A percentile compares a stretch with the other conserved stretches of the same genome.
These are phyloP conservation scores for Dillenia suffruticosa DNA, from an alignment of 164 flowering plant genomes.

Conservation along the genomic window DNA sequence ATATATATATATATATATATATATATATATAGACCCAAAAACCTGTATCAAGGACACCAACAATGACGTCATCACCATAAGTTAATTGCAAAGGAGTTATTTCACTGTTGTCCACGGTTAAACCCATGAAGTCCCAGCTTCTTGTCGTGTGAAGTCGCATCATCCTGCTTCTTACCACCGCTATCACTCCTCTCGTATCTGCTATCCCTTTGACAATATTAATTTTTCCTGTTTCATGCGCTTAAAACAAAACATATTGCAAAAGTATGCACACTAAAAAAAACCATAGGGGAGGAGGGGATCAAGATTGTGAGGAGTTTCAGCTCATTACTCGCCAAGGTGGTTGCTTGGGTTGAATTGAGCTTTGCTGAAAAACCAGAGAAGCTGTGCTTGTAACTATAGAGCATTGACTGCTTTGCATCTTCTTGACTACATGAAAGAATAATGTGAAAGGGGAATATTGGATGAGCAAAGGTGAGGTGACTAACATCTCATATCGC, in stretches of 20 bases:
- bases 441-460: background rate
- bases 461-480: background rate
- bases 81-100: conserved; percentile 36
- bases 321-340: conserved; percentile 42
- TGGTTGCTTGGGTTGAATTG: conserved; percentile 54
- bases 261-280: no score
- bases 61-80: conserved; percentile 39
- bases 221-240: background rate
- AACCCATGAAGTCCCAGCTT: conserved; percentile 85
- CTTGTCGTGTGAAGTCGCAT: conserved; percentile 61
- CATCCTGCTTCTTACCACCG: conserved; percentile 50
- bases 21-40: background rate
- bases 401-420: conserved; percentile 48
- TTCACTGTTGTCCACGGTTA: conserved; percentile 26
- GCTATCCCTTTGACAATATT: conserved; percentile 14
- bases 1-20: no score
- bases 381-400: conserved; percentile 63
- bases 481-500: background rate
- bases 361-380: conserved; percentile 78
- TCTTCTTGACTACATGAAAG: conserved; percentile 37
- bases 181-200: conserved; percentile 57
- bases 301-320: background rate
- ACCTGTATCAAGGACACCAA: conserved; percentile 51
- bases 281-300: no score
- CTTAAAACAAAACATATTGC: no score